Conservation (phyloP, 306 rosid genomes). For the Lagenaria siceraria region DNA sequence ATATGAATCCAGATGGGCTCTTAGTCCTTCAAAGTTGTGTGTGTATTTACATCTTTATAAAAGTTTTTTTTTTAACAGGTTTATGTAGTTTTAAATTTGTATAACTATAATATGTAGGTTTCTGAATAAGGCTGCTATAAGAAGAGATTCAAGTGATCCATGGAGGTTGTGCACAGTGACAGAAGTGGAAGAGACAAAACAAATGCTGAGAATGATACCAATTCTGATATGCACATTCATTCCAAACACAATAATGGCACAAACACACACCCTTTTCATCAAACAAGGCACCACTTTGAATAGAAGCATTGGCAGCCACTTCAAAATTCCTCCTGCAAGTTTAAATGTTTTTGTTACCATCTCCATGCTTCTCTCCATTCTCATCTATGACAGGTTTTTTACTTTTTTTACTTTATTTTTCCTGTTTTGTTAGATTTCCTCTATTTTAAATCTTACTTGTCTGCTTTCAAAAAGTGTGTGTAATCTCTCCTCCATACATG, state of each 20-base stretch:
- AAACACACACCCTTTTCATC: slow-evolving; percentile 56
- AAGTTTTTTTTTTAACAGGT: too few species aligned
- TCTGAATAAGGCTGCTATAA: slow-evolving; percentile 32
- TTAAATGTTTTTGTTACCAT: slow-evolving; percentile 50
- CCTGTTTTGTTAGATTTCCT: too few species aligned
- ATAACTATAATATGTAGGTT: slow-evolving; percentile 12
- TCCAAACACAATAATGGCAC: slow-evolving; percentile 71
- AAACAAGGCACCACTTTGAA: slow-evolving; percentile 84
- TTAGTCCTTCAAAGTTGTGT: too few species aligned
- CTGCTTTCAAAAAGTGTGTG: too few species aligned
- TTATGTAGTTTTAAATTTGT: too few species aligned
- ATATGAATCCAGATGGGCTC: too few species aligned
- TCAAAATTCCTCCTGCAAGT: slow-evolving; percentile 74
- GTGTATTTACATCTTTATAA: too few species aligned
- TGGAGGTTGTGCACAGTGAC: slow-evolving; percentile 55
- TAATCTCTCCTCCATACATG: too few species aligned
- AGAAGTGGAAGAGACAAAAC: slow-evolving; percentile 84
- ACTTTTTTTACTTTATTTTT: not conserved
- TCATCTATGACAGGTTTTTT: slow-evolving; percentile 43
- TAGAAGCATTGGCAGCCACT: slow-evolving; percentile 38
- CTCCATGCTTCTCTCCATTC: slow-evolving; percentile 56
- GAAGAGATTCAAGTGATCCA: slow-evolving; percentile 17
- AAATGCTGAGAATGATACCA: slow-evolving; percentile 58
- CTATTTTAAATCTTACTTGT: too few species aligned
- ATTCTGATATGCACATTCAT: slow-evolving; percentile 49